phyloP scores from a whole-genome alignment of 495 filamentous ascomycete genomes.

The Neurospora pannonica region DNA sequence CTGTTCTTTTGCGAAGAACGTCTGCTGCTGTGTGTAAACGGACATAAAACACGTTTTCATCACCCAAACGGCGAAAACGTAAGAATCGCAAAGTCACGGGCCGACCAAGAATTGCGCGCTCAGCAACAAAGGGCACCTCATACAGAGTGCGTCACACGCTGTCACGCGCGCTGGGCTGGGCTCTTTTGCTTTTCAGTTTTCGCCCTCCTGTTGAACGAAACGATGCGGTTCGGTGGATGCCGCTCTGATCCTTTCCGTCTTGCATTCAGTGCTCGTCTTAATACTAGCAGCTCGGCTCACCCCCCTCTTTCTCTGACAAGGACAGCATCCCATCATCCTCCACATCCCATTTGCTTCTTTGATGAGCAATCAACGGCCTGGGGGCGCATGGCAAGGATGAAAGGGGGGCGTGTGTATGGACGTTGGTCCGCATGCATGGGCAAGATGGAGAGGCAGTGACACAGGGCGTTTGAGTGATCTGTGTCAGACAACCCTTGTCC shows the following conservation, averaged over 20 bases:
- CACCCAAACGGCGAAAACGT: not conserved
- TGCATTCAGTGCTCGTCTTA: not conserved
- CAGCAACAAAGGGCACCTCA: not conserved
- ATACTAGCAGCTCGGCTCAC: not conserved
- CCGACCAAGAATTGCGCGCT: not conserved
- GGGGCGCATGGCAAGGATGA: conserved; percentile 5
- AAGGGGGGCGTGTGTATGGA: conserved; percentile 5
- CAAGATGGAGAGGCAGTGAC: conserved; percentile 17
- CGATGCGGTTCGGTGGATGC: not conserved
- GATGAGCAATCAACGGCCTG: not conserved
- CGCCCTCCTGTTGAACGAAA: conserved; percentile 1
- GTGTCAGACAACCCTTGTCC: conserved; percentile 26
- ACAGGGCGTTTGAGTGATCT: conserved; percentile 23
- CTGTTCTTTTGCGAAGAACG: not conserved
- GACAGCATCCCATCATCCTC: not conserved
- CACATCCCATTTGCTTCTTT: not conserved
- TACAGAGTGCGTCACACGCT: not conserved
- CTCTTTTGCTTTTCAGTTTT: not conserved
- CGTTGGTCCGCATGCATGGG: conserved; percentile 5
- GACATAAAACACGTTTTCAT: not conserved
- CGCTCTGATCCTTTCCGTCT: not conserved
- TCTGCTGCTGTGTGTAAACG: not conserved
- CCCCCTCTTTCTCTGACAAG: conserved; percentile 6
- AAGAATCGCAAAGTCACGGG: not conserved
- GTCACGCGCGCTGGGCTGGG: not conserved